Base-by-base conservation (phyloP, 78 protist genomes). In the Salpingoeca rosetta region DNA sequence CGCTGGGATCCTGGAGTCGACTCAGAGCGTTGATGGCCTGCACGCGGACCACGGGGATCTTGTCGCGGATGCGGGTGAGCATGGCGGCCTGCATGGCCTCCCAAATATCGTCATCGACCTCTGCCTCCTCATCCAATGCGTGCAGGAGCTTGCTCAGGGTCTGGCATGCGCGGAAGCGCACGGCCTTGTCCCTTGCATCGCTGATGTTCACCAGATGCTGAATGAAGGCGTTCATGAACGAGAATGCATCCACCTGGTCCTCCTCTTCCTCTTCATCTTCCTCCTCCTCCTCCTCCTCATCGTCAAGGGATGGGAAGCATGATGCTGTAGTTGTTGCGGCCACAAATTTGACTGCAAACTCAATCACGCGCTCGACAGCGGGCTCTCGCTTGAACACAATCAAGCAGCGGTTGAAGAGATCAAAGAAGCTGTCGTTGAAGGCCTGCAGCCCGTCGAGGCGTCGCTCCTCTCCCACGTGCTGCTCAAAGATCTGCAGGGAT, bases 111-210 rank as follows among this genome's bases (percentile, higher is more conserved):
- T 87, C 90, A n/a, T 28, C 0, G 7, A 85, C 39, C 39, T 86
- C 89, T 0, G 85, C 84, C 0, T 78, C 90, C 31, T 87, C 90
- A 26, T 42, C 25, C 43, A 83, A 36, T 11, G 36, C 35, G n/a
- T 57, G 26, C 43, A 87, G 36, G 72, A 82, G 12, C 38, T 35
- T n/a, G 0, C 40, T 37, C 0, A 87, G 72, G 0, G 74, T 0
- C 43, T 80, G 85, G 28, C 85, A 42, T 40, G 37, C 86, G 56
- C 90, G 80, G 78, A 87, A 82, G 77, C 90, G 82, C 73, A 87
- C 90, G 0, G 83, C 81, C 84, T 87, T 87, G 78, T 87, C 85
- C 41, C 74, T 37, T 22, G 89, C 80, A 2, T 26, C 51, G 27
- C n/a, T 0, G 38, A 73, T 31, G 0, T 24, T 36, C 39, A 85